A percentile compares a stretch with the other conserved stretches of the same genome.
These are phyloP conservation scores for Anacardium occidentale DNA, from an alignment of 345 rosid species.

Conservation along the genomic window DNA sequence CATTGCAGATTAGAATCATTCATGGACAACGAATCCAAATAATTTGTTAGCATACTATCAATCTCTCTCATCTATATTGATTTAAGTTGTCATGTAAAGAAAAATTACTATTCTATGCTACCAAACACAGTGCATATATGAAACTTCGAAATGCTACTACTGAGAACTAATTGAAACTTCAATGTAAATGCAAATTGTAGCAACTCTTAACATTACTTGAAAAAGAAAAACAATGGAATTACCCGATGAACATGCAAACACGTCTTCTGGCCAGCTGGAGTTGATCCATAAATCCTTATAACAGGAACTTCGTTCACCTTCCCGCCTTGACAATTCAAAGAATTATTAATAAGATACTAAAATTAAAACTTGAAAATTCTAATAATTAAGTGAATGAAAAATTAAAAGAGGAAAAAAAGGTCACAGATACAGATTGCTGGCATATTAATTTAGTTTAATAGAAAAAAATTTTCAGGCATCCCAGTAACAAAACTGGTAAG, in stretches of 20 bases:
- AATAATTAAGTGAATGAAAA: neutral
- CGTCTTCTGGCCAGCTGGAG: conserved; percentile 91
- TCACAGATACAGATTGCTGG: no score
- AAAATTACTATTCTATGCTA: no score
- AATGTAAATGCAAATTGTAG: neutral
- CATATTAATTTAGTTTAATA: no score
- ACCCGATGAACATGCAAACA: conserved; percentile 92
- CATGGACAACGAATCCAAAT: neutral
- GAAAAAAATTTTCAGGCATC: no score
- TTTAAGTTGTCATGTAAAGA: no score
- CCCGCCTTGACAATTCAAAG: conserved; percentile 52
- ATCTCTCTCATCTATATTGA: neutral
- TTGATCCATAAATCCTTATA: conserved; percentile 82
- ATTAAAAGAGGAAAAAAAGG: neutral
- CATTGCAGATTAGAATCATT: neutral
- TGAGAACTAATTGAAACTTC: neutral
- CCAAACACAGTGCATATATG: neutral
- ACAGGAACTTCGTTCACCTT: conserved; percentile 84
- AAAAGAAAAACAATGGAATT: conserved; percentile 21
- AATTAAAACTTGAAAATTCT: neutral
- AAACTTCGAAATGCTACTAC: neutral
- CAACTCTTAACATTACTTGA: neutral
- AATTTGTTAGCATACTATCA: neutral
- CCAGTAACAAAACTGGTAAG: no score
- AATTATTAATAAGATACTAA: neutral